Evolutionary conservation across 177 flowering plant genomes (phyloP).

Genomic region (Vitis hybrid): DNA sequence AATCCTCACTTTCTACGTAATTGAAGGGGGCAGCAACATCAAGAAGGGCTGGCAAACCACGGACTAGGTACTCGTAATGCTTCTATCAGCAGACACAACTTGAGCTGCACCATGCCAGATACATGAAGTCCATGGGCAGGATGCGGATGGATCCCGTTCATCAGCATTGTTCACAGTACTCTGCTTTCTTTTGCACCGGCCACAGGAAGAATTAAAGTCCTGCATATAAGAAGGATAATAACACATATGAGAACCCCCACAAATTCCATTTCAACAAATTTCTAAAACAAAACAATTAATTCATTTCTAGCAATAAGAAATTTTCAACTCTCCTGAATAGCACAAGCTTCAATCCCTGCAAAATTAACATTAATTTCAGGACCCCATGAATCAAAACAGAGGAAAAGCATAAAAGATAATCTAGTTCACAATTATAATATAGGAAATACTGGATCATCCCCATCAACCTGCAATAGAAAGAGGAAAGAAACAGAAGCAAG

Average conservation of each 20-base stretch:
- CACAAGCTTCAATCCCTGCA: slow-evolving; percentile 44
- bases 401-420: neutral
- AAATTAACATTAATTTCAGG: slow-evolving; percentile 34
- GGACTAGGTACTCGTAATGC: too few relatives aligned
- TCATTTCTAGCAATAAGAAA: slow-evolving; percentile 18
- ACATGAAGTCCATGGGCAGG: too few relatives aligned
- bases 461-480: slow-evolving; percentile 22
- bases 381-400: slow-evolving; percentile 20
- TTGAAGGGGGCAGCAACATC: too few relatives aligned
- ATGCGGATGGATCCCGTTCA: neutral
- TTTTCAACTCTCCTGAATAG: slow-evolving; percentile 28
- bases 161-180: neutral
- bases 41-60: too few relatives aligned
- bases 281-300: neutral
- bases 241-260: slow-evolving; percentile 5
- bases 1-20: too few relatives aligned
- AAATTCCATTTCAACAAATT: neutral
- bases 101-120: too few relatives aligned
- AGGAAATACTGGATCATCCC: slow-evolving; percentile 4
- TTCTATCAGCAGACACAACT: too few relatives aligned
- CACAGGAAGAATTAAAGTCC: neutral
- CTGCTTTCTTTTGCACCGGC: neutral
- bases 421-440: neutral
- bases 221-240: slow-evolving; percentile 3
- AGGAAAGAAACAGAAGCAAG: slow-evolving; percentile 4